phyloP scores from a whole-genome alignment of 345 rosid species.

The Populus davidiana region DNA sequence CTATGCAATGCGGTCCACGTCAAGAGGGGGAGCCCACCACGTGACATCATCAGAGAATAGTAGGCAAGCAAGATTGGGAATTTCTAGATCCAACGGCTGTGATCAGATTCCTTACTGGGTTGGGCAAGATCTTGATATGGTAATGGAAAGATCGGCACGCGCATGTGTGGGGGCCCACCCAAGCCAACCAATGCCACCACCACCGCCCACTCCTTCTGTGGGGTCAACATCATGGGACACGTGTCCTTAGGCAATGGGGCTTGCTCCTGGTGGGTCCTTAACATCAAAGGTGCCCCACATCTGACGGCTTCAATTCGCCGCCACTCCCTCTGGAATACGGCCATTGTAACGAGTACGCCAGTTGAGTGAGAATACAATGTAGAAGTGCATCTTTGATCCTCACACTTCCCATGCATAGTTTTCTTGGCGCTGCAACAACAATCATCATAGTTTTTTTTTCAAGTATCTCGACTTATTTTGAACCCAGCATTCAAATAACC shows the following conservation, averaged over 20 bases:
- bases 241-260: neutral
- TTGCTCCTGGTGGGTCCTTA: neutral
- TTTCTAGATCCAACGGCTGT: slow-evolving; percentile 26
- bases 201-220: slow-evolving; percentile 22
- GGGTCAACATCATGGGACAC: slow-evolving; percentile 7
- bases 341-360: too few species aligned
- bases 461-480: too few species aligned
- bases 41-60: slow-evolving; percentile 18
- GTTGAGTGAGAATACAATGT: too few species aligned
- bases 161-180: slow-evolving; percentile 23
- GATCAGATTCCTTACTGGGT: slow-evolving; percentile 29
- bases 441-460: too few species aligned
- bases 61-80: neutral
- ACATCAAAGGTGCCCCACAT: slow-evolving; percentile 6
- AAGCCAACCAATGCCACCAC: slow-evolving; percentile 18
- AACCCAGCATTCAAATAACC: too few species aligned
- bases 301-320: slow-evolving; percentile 35
- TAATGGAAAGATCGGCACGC: slow-evolving; percentile 25
- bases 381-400: too few species aligned
- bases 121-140: slow-evolving; percentile 14
- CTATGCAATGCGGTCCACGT: slow-evolving; percentile 38
- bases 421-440: too few species aligned
- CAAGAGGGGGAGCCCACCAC: slow-evolving; percentile 22
- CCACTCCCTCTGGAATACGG: neutral
- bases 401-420: too few species aligned